phyloP scores from a whole-genome alignment of 1,139 yeast species.

The Saccharomyces hybrid region DNA sequence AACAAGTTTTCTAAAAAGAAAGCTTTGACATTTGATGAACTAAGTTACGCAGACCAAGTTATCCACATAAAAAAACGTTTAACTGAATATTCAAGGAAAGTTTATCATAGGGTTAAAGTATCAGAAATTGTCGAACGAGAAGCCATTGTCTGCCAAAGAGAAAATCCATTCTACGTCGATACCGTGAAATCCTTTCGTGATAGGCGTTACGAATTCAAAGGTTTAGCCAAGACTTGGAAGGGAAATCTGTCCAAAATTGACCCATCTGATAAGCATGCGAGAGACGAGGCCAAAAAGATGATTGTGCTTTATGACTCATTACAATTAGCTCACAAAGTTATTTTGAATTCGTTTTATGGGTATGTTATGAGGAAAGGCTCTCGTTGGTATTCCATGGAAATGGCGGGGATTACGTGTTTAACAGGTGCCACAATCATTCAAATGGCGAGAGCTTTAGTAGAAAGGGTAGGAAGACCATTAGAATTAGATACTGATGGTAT shows the following conservation, averaged over 20 bases:
- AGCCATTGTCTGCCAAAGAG: slow-evolving; percentile 94
- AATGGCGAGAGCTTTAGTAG: slow-evolving; percentile 92
- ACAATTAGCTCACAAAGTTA: slow-evolving; percentile 95
- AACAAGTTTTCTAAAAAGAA: slow-evolving; percentile 36
- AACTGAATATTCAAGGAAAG: slow-evolving; percentile 79
- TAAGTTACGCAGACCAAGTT: slow-evolving; percentile 74
- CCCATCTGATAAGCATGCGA: slow-evolving; percentile 47
- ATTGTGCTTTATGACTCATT: slow-evolving; percentile 88
- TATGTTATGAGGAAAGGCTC: slow-evolving; percentile 99
- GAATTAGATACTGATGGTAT: slow-evolving; percentile 99
- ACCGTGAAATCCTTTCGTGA: slow-evolving; percentile 94
- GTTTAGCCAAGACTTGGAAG: slow-evolving; percentile 91
- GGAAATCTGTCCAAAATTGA: slow-evolving; percentile 58
- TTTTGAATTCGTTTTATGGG: slow-evolving; percentile 93
- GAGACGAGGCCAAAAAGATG: slow-evolving; percentile 88
- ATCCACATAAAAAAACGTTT: slow-evolving; percentile 65
- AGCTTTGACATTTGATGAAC: slow-evolving; percentile 60
- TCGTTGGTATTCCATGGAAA: slow-evolving; percentile 98
- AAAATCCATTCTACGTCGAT: slow-evolving; percentile 92
- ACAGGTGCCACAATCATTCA: slow-evolving; percentile 98
- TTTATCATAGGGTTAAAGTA: slow-evolving; percentile 71
- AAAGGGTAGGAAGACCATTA: slow-evolving; percentile 87
- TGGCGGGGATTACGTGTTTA: slow-evolving; percentile 98
- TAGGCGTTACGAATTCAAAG: slow-evolving; percentile 92
- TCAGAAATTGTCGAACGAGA: slow-evolving; percentile 84